phyloP scores from a whole-genome alignment of 768 basidiomycete genomes.

The Xerocomus spinulosus region DNA sequence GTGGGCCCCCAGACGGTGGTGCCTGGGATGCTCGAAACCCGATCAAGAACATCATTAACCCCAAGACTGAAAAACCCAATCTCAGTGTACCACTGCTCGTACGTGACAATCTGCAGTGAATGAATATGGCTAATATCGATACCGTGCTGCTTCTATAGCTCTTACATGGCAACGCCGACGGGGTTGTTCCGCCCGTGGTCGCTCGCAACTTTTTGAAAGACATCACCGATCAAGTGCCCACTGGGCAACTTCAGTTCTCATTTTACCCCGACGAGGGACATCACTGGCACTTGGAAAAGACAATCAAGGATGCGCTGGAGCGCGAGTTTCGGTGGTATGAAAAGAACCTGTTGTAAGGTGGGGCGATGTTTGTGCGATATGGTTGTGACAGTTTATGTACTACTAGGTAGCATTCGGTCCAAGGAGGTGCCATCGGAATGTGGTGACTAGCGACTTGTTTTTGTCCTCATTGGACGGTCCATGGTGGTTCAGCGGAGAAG shows the following conservation, averaged over 20 bases:
- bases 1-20: slow-evolving; percentile 39
- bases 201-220: slow-evolving; percentile 32
- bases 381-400: not conserved
- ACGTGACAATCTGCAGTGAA: slow-evolving; percentile 14
- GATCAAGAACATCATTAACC: slow-evolving; percentile 39
- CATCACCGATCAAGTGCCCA: not conserved
- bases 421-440: too few relatives aligned
- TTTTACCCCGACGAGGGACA: slow-evolving; percentile 42
- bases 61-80: not conserved
- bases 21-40: slow-evolving; percentile 5
- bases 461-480: too few relatives aligned
- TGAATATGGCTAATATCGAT: too few relatives aligned
- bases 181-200: slow-evolving; percentile 62
- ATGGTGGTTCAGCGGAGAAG: too few relatives aligned
- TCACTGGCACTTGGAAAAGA: slow-evolving; percentile 29
- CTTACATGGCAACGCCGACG: slow-evolving; percentile 59
- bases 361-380: not conserved
- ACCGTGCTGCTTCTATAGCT: slow-evolving; percentile 38
- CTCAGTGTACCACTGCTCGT: slow-evolving; percentile 61
- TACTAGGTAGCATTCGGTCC: too few relatives aligned
- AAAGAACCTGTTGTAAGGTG: slow-evolving; percentile 8
- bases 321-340: slow-evolving; percentile 33
- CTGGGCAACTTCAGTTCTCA: slow-evolving; percentile 26
- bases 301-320: slow-evolving; percentile 30
- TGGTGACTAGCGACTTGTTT: too few relatives aligned